Evolutionary conservation across 495 filamentous ascomycete species (phyloP).

Genomic region (Penicillium soppii): DNA sequence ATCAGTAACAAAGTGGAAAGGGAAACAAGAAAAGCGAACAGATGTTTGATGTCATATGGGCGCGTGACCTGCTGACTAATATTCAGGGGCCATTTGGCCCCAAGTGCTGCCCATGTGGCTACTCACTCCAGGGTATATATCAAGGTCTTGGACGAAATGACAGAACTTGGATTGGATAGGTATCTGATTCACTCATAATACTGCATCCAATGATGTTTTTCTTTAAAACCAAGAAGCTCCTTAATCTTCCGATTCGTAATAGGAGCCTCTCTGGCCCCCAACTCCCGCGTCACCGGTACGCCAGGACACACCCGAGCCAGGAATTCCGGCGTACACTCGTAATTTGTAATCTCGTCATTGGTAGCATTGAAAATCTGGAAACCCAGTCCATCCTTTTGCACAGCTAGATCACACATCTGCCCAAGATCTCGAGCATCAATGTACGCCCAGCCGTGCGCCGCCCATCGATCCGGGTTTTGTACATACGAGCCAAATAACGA

Average conservation of each 20-base stretch:
- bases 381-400: conserved; percentile 41
- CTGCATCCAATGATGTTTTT: conserved; percentile 54
- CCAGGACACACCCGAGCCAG: conserved; percentile 45
- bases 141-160: no score
- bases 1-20: no score
- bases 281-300: conserved; percentile 47
- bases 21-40: no score
- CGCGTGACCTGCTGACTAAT: no score
- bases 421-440: conserved; percentile 59
- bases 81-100: no score
- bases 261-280: conserved; percentile 56
- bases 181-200: conserved; percentile 20
- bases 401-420: conserved; percentile 28
- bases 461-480: conserved; percentile 45
- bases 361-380: conserved; percentile 62
- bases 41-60: no score
- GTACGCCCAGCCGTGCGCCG: conserved; percentile 59
- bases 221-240: conserved; percentile 56
- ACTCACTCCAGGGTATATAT: no score
- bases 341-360: conserved; percentile 54
- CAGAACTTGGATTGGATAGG: no score
- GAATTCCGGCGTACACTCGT: conserved; percentile 42
- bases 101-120: no score
- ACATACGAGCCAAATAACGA: conserved; percentile 49
- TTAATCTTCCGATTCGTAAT: conserved; percentile 58